Evolutionary conservation across 2,329 filamentous ascomycete species (phyloP), one percentile per base, ranked within the genome.

Genomic region (Apiospora marii): DNA sequence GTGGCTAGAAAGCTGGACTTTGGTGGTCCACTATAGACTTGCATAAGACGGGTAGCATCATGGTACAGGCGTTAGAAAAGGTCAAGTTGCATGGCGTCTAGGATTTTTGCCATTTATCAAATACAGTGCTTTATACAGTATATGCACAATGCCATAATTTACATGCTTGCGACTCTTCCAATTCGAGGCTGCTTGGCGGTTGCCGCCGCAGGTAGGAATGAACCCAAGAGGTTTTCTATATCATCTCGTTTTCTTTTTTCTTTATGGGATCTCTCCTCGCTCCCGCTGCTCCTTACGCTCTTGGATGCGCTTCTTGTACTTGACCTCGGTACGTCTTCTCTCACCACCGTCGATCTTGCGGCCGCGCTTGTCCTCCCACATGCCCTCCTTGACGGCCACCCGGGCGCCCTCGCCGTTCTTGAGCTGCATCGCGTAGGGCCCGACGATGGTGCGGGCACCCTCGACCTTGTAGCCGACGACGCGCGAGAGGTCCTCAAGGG

Each of bases 301-400:
- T 48, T 91, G 91, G 70, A 93, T 91, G 76, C 92, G 90, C 85
- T 91, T 92, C 91, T 97, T 98, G 78, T 95, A 94, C 78, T 94
- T 89, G 70, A 98, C 92, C 85, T 97, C 92, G 22, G 93, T 93
- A 82, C 90, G 91, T 83, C 96, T 90, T 82, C 96, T 92, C 87
- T 99, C 96, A 87, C 96, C 96, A 80, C 96, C 96, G 83, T 98
- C 95, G 76, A 99, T 92, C 91, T 98, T 98, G 79, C 91, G 91
- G 41, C 96, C 96, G 78, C 92, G 89, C 81, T 89, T 92, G 79
- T 95, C 88, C 86, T 98, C 96, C 96, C 96, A 98, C 86, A 98
- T 92, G 13, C 96, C 95, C 82, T 98, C 95, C 72, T 92, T 90
- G 30, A 94, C 88, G 75, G 87, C 87, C 76, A 98, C 87, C 70